Percentiles rank a stretch among this genome's conserved stretches.
Conservation (phyloP, 2,329 filamentous ascomycete species). For the Cytospora leucostoma region DNA sequence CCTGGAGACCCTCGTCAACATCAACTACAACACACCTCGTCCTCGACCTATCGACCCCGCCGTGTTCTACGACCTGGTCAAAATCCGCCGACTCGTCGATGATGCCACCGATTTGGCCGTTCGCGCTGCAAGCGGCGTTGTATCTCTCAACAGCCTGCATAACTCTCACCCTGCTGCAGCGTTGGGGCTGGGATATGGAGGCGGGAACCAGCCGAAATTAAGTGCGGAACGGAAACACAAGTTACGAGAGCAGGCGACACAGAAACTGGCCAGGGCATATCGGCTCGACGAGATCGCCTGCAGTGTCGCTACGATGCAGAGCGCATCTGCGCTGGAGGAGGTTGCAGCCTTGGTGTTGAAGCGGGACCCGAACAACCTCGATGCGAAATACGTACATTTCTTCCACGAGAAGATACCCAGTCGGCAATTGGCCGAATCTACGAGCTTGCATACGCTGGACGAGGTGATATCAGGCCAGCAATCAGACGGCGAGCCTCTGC, state of each 20-base stretch:
- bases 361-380: conserved; percentile 64
- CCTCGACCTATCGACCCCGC: conserved; percentile 78
- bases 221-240: conserved; percentile 76
- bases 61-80: conserved; percentile 81
- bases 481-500: conserved; percentile 64
- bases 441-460: conserved; percentile 65
- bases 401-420: conserved; percentile 89
- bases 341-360: conserved; percentile 73
- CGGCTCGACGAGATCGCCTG: conserved; percentile 80
- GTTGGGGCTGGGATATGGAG: conserved; percentile 57
- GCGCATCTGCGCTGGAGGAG: conserved; percentile 73
- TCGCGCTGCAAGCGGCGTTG: conserved; percentile 72
- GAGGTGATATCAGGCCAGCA: conserved; percentile 67
- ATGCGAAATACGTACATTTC: conserved; percentile 88
- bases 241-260: conserved; percentile 78
- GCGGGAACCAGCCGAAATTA: conserved; percentile 61
- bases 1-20: conserved; percentile 75
- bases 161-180: conserved; percentile 51
- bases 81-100: conserved; percentile 77
- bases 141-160: conserved; percentile 60
- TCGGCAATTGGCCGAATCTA: conserved; percentile 70
- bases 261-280: conserved; percentile 76
- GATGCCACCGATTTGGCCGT: conserved; percentile 78
- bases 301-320: conserved; percentile 82
- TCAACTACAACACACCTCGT: conserved; percentile 75